Conservation (phyloP, 2,329 filamentous ascomycete species). For the Fusarium denticulatum region DNA sequence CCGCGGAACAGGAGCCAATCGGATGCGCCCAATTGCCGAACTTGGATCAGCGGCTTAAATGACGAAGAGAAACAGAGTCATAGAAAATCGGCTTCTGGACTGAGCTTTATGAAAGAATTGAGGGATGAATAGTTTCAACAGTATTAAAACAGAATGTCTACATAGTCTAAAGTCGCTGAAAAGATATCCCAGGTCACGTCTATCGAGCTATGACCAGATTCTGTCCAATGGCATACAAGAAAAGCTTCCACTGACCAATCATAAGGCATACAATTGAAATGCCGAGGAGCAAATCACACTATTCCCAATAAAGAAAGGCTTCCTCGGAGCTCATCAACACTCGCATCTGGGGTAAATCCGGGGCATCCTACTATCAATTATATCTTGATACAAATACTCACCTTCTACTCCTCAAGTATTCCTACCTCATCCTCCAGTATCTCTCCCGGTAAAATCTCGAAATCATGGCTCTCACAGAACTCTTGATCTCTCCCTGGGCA, state of each 20-base stretch:
- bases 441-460: neutral
- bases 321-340: conserved; percentile 12
- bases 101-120: accelerated
- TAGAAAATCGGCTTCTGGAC: too few species aligned
- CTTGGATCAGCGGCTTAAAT: neutral
- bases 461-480: conserved; percentile 34
- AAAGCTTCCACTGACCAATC: neutral
- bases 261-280: neutral
- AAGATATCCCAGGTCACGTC: neutral
- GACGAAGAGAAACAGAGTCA: neutral
- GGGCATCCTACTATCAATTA: neutral
- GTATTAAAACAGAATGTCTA: too few species aligned
- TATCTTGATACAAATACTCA: conserved; percentile 13
- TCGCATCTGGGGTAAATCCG: conserved; percentile 13
- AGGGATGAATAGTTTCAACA: accelerated
- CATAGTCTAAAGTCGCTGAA: accelerated
- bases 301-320: neutral
- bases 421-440: neutral
- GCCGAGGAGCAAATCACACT: neutral
- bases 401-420: neutral
- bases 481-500: conserved; percentile 35
- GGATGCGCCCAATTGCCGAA: neutral
- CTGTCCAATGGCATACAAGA: accelerated
- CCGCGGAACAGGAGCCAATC: conserved; percentile 23
- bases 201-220: neutral